Base-by-base conservation (phyloP, 257 asterid genomes). In the Nicotiana tomentosiformis region DNA sequence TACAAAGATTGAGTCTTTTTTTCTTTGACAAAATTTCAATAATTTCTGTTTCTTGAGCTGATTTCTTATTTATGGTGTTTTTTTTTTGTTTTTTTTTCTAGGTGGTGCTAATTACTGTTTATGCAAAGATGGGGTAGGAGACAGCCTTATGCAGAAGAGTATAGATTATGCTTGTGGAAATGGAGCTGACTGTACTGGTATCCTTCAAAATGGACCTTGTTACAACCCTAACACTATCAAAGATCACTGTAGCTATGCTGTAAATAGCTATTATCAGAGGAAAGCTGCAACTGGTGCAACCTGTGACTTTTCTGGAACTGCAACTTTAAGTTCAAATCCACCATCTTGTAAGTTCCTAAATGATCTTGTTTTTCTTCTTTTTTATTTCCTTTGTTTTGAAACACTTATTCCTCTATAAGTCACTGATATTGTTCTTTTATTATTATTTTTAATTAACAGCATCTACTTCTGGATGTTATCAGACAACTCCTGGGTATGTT, bases 171-270 rank as follows among this genome's bases (percentile, higher is more conserved):
- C 98, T 29, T 96, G 98, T 87, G 98, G 97, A 60, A 32, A 77
- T 81, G 97, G 96, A 55, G 99, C 97, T 56, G 97, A 93, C 65
- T 96, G 99, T 81, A 35, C 87, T 20, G 89, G 85, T n/a, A 96
- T 94, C 84, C 76, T 43, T 3, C 90, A 85, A 84, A 90, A 84
- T 84, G 99, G 95, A 49, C 78, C 90, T 62, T 94, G 98, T 86
- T 96, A 5, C 65, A 90, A 84, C 77, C 99, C 98, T 3, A 94
- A 96, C 80, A 93, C 98, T 5, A 82, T 93, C 0, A 89, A 69
- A 77, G 99, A 94, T 83, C 99, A 96, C 90, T 96, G 99, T 29
- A 93, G 82, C 70, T 94, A 90, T 83, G 99, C 98, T 53, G 98
- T 93, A 0, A 96, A 94, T 69, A 96, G 98, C 83, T 96, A 94